Evolutionary conservation across 805 yeast genomes (phyloP).

Genomic region (Zygosaccharomyces bailii): DNA sequence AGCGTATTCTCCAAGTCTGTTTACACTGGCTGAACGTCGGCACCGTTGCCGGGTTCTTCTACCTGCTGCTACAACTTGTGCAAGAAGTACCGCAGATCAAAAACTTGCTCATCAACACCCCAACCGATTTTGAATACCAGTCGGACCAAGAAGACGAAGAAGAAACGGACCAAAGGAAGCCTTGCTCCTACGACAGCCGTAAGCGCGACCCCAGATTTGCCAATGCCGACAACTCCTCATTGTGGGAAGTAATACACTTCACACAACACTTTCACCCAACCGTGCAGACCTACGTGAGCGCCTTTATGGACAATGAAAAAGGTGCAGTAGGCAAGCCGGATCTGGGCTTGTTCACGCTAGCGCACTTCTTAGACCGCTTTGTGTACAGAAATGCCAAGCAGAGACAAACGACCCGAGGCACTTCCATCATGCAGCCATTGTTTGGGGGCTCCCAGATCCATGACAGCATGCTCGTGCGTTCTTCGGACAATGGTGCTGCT

Average conservation of each 20-base stretch:
- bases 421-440: slow-evolving; percentile 96
- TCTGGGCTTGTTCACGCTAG: slow-evolving; percentile 77
- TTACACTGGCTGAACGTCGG: slow-evolving; percentile 86
- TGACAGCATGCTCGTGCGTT: slow-evolving; percentile 62
- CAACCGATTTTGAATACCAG: slow-evolving; percentile 48
- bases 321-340: slow-evolving; percentile 69
- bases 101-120: slow-evolving; percentile 56
- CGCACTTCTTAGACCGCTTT: slow-evolving; percentile 91
- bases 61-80: slow-evolving; percentile 63
- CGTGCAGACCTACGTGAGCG: slow-evolving; percentile 71
- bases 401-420: slow-evolving; percentile 69
- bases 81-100: slow-evolving; percentile 62
- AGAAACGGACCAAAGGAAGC: slow-evolving; percentile 17
- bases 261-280: slow-evolving; percentile 89
- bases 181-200: slow-evolving; percentile 63
- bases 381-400: slow-evolving; percentile 90
- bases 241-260: slow-evolving; percentile 84
- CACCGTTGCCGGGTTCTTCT: slow-evolving; percentile 79
- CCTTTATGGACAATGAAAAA: slow-evolving; percentile 48
- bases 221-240: slow-evolving; percentile 73
- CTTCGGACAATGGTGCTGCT: slow-evolving; percentile 44
- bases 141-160: slow-evolving; percentile 46
- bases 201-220: slow-evolving; percentile 92
- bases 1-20: slow-evolving; percentile 83
- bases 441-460: slow-evolving; percentile 69